Evolutionary conservation across 495 filamentous ascomycete genomes (phyloP).

Genomic region (Physcia stellaris): DNA sequence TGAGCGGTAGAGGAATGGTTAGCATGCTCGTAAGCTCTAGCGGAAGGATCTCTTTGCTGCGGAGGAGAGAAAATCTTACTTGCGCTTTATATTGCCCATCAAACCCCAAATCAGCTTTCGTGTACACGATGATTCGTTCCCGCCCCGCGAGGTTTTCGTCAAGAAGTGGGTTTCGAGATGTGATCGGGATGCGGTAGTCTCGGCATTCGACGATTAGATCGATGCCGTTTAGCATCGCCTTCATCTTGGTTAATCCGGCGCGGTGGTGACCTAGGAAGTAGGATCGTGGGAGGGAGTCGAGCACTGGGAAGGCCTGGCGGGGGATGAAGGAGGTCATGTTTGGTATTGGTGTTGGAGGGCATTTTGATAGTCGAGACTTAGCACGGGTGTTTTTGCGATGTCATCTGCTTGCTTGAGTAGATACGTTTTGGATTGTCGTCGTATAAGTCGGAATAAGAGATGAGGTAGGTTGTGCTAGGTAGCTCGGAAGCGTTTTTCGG

Average conservation of each 20-base stretch:
- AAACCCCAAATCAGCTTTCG: slow-evolving; percentile 73
- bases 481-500: too few species aligned
- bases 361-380: too few species aligned
- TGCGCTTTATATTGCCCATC: too few species aligned
- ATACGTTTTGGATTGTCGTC: too few species aligned
- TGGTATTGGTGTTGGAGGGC: too few species aligned
- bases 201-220: slow-evolving; percentile 90
- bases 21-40: not conserved
- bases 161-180: slow-evolving; percentile 82
- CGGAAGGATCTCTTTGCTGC: not conserved
- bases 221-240: slow-evolving; percentile 62
- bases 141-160: slow-evolving; percentile 57
- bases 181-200: slow-evolving; percentile 80
- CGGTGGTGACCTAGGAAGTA: slow-evolving; percentile 97
- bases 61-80: too few species aligned
- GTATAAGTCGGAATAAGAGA: too few species aligned
- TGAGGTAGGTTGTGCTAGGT: too few species aligned
- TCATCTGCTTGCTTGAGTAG: too few species aligned
- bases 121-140: slow-evolving; percentile 76
- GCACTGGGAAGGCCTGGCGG: slow-evolving; percentile 51
- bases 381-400: too few species aligned
- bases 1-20: too few species aligned
- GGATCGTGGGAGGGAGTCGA: slow-evolving; percentile 65
- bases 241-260: slow-evolving; percentile 74
- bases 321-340: slow-evolving; percentile 52